phyloP scores from a whole-genome alignment of 116 monocot species.

The Phalaenopsis hybrid region DNA sequence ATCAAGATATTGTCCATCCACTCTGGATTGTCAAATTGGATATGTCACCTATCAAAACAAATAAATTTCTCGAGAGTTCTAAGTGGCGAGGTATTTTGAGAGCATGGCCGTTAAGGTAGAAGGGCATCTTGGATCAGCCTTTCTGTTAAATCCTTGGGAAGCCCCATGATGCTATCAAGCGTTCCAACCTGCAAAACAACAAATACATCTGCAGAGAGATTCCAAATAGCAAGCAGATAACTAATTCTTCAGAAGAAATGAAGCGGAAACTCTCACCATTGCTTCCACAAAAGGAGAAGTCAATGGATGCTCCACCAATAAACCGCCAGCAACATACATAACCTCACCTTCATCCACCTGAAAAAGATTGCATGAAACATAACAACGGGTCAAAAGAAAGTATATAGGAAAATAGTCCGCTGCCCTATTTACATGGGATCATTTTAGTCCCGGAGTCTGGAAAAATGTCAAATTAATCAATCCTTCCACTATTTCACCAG shows the following conservation, averaged over 20 bases:
- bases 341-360: slow-evolving; percentile 75
- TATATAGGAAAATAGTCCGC: not conserved
- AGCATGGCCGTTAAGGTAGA: not conserved
- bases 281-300: slow-evolving; percentile 70
- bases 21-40: no score
- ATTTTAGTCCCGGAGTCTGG: no score
- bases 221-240: not conserved
- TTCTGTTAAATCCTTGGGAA: slow-evolving; percentile 67
- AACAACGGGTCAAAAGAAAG: not conserved
- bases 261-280: slow-evolving; percentile 34
- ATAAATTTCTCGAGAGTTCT: no score
- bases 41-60: no score
- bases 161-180: slow-evolving; percentile 81
- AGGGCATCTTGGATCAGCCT: slow-evolving; percentile 58
- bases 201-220: not conserved
- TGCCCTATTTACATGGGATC: no score
- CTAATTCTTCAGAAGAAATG: not conserved
- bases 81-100: not conserved
- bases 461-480: no score
- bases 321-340: slow-evolving; percentile 82
- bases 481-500: no score
- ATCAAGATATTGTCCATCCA: no score
- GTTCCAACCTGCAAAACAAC: slow-evolving; percentile 57
- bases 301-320: slow-evolving; percentile 77
- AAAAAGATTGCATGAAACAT: not conserved